Conservation (phyloP, 768 basidiomycete species). For the Xerocomus potaroensis region DNA sequence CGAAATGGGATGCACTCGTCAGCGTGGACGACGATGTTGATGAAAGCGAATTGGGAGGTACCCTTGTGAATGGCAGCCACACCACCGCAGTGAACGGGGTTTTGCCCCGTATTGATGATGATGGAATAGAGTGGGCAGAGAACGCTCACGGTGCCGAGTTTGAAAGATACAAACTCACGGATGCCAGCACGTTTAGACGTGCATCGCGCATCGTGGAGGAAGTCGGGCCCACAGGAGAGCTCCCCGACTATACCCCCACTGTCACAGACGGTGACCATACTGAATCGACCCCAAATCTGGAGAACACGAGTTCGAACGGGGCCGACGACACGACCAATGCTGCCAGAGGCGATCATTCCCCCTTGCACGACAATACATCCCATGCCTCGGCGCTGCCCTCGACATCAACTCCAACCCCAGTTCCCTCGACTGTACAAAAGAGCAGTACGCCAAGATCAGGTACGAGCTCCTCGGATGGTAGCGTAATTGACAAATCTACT, state of each 20-base stretch:
- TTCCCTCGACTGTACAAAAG: not conserved
- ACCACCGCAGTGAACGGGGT: not conserved
- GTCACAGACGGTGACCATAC: not conserved
- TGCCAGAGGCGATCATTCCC: conserved; percentile 2
- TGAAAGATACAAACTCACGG: conserved; percentile 21
- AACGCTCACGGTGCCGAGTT: conserved; percentile 39
- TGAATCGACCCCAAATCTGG: not conserved
- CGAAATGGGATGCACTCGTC: conserved; percentile 50
- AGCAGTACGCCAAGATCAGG: conserved; percentile 32
- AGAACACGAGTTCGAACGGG: not conserved
- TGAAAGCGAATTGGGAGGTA: conserved; percentile 11
- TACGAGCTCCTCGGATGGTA: conserved; percentile 48
- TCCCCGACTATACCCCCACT: conserved; percentile 27
- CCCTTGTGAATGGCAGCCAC: not conserved
- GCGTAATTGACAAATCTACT: conserved; percentile 35
- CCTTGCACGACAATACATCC: conserved; percentile 6
- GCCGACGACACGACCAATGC: conserved; percentile 1
- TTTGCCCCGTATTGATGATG: conserved; percentile 9
- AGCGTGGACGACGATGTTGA: conserved; percentile 25
- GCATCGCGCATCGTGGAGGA: conserved; percentile 29
- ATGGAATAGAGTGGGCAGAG: conserved; percentile 52
- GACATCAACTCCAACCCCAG: conserved; percentile 8
- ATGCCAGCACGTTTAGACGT: conserved; percentile 10
- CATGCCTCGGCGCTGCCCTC: not conserved
- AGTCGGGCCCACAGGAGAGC: conserved; percentile 44